Evolutionary conservation across 2,329 filamentous ascomycete genomes (phyloP).

Genomic region (Hymenoscyphus albidus): DNA sequence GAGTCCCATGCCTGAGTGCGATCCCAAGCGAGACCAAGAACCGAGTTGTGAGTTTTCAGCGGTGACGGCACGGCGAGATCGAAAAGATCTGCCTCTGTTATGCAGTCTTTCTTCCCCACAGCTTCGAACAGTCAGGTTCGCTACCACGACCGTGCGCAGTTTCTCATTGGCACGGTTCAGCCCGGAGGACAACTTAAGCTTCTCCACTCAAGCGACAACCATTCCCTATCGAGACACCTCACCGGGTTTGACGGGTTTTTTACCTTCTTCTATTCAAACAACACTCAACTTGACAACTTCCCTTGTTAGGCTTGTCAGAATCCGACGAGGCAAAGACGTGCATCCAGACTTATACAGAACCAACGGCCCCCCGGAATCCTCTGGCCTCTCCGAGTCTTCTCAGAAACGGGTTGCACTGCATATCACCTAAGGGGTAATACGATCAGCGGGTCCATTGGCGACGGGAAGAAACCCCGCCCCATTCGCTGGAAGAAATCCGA

Average conservation of each 20-base stretch:
- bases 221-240: slow-evolving; percentile 1
- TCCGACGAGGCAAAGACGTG: background rate
- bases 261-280: background rate
- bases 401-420: background rate
- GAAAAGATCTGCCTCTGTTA: background rate
- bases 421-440: background rate
- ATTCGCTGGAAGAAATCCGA: background rate
- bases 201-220: slow-evolving; percentile 1
- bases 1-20: background rate
- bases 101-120: background rate
- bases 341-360: background rate
- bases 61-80: background rate
- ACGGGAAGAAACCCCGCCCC: background rate
- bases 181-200: background rate
- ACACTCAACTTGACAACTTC: background rate
- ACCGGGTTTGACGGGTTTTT: background rate
- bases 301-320: slow-evolving; percentile 1
- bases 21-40: background rate
- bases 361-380: background rate
- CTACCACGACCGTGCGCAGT: background rate
- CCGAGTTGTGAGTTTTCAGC: slow-evolving; percentile 2
- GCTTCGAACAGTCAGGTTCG: background rate
- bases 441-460: background rate
- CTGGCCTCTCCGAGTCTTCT: background rate
- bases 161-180: slow-evolving; percentile 2